Evolutionary conservation across 2,329 filamentous ascomycete species (phyloP).

Genomic region (Biscogniauxia mediterranea): DNA sequence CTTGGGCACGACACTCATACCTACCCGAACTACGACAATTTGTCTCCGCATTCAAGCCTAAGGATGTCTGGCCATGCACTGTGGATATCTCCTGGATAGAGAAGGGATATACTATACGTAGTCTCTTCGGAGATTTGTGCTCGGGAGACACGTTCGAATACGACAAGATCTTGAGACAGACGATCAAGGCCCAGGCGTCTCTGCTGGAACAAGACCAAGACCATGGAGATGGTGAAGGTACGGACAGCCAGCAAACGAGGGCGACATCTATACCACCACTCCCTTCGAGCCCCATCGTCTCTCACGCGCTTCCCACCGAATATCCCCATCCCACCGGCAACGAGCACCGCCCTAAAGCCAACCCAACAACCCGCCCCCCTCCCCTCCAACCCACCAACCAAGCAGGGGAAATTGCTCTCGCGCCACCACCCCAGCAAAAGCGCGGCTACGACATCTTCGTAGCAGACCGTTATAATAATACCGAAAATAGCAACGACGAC

Average conservation of each 20-base stretch:
- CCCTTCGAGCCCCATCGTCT: slow-evolving; percentile 3
- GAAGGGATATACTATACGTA: slow-evolving; percentile 60
- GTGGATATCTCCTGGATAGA: slow-evolving; percentile 63
- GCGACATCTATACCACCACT: not conserved
- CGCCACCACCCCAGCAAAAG: not conserved
- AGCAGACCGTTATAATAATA: not conserved
- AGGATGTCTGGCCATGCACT: slow-evolving; percentile 81
- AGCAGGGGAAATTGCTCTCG: too few species aligned
- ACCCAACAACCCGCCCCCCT: not conserved
- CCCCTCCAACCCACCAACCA: too few species aligned
- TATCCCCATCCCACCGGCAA: too few species aligned
- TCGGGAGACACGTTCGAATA: slow-evolving; percentile 60
- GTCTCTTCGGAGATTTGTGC: slow-evolving; percentile 71
- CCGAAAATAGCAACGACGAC: too few species aligned
- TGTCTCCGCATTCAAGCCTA: slow-evolving; percentile 65
- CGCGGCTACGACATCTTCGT: slow-evolving; percentile 11
- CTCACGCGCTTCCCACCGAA: not conserved
- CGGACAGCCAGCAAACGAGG: slow-evolving; percentile 11
- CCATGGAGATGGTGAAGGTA: slow-evolving; percentile 13
- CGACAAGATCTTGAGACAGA: slow-evolving; percentile 56
- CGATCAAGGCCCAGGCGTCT: slow-evolving; percentile 2
- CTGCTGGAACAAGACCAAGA: not conserved
- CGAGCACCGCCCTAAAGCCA: too few species aligned
- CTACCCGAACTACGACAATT: slow-evolving; percentile 75
- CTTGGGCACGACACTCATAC: slow-evolving; percentile 87